These are phyloP conservation scores for Penicillium tannophilum DNA, from an alignment of 495 filamentous ascomycete genomes.

Conservation along the genomic window DNA sequence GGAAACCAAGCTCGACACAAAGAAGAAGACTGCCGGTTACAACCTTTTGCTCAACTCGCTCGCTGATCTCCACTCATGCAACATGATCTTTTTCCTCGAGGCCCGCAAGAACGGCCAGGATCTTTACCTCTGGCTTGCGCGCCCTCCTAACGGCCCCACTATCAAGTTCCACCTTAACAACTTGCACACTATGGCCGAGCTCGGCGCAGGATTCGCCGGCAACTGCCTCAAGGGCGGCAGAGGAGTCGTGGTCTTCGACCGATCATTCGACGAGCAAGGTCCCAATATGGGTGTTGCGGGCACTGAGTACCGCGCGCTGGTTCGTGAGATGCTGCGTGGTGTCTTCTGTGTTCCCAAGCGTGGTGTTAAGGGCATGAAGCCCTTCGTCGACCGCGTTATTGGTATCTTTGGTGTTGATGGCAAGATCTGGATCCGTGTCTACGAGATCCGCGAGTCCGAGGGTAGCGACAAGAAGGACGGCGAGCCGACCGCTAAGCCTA, in stretches of 20 bases:
- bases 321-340: slow-evolving; percentile 78
- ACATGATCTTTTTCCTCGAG: slow-evolving; percentile 97
- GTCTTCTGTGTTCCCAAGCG: slow-evolving; percentile 90
- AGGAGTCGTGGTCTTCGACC: slow-evolving; percentile 94
- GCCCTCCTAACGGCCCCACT: slow-evolving; percentile 92
- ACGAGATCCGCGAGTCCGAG: slow-evolving; percentile 89
- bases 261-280: slow-evolving; percentile 71
- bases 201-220: slow-evolving; percentile 82
- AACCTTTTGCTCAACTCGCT: slow-evolving; percentile 93
- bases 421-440: slow-evolving; percentile 95
- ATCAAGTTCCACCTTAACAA: slow-evolving; percentile 66
- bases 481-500: slow-evolving; percentile 36
- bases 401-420: slow-evolving; percentile 89
- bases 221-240: slow-evolving; percentile 95
- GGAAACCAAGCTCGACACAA: slow-evolving; percentile 95
- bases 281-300: slow-evolving; percentile 45
- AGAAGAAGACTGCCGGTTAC: slow-evolving; percentile 70
- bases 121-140: slow-evolving; percentile 90
- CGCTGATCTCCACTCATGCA: slow-evolving; percentile 97
- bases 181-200: slow-evolving; percentile 93
- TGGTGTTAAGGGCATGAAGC: slow-evolving; percentile 83
- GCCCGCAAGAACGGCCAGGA: slow-evolving; percentile 88
- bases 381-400: slow-evolving; percentile 94
- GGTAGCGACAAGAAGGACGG: slow-evolving; percentile 38
- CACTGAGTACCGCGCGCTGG: slow-evolving; percentile 46